phyloP scores from a whole-genome alignment of 2,329 filamentous ascomycete genomes.

The Exophiala calicioides region DNA sequence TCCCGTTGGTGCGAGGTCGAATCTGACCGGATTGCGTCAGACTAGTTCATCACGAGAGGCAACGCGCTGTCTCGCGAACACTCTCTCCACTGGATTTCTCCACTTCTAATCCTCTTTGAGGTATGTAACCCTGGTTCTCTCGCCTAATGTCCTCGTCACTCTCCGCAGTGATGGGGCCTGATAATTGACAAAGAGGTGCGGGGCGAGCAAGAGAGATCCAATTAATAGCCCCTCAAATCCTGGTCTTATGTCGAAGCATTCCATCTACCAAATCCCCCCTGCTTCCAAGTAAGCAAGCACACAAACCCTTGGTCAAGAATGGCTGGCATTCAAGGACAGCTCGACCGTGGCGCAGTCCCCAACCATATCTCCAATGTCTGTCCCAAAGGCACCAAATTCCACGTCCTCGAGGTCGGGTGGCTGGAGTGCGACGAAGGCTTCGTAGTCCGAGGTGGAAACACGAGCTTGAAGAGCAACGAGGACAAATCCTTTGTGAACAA shows the following conservation, averaged over 20 bases:
- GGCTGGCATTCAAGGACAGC: slow-evolving; percentile 29
- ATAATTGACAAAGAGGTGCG: background rate
- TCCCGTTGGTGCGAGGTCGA: slow-evolving; percentile 14
- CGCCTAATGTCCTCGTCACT: slow-evolving; percentile 2
- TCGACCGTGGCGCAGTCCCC: slow-evolving; percentile 28
- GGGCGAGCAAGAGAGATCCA: slow-evolving; percentile 1
- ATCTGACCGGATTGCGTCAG: slow-evolving; percentile 4
- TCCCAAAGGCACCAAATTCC: slow-evolving; percentile 30
- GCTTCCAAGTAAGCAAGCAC: background rate
- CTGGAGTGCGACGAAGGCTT: slow-evolving; percentile 30
- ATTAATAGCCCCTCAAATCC: slow-evolving; percentile 13
- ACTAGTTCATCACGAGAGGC: slow-evolving; percentile 6
- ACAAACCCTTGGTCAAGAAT: slow-evolving; percentile 8
- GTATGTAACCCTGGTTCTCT: background rate
- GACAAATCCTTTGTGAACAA: slow-evolving; percentile 63
- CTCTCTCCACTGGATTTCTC: background rate
- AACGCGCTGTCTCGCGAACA: slow-evolving; percentile 12
- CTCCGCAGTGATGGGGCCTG: slow-evolving; percentile 7
- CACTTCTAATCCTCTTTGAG: slow-evolving; percentile 2
- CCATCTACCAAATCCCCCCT: background rate
- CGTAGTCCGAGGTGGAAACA: slow-evolving; percentile 29
- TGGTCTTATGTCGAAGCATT: background rate
- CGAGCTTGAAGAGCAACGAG: slow-evolving; percentile 26
- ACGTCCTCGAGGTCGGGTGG: slow-evolving; percentile 30
- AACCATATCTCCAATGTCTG: slow-evolving; percentile 31